Evolutionary conservation across 805 yeast species (phyloP).

Genomic region (Suhomyces pyralidae): DNA sequence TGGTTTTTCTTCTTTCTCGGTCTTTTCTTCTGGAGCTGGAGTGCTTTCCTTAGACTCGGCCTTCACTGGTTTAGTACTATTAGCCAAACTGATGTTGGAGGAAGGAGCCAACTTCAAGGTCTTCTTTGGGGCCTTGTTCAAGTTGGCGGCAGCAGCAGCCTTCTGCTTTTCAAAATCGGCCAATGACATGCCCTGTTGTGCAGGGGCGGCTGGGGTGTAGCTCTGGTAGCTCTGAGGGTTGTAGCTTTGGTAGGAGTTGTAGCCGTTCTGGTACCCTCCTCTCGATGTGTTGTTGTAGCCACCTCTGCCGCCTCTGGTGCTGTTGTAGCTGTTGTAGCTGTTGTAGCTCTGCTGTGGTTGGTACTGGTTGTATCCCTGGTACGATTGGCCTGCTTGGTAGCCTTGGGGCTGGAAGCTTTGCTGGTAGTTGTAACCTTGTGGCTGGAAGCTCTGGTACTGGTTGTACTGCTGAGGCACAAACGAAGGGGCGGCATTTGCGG

Average conservation of each 20-base stretch:
- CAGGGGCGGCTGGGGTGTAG: constrained; percentile 17
- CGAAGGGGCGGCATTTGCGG: constrained; percentile 32
- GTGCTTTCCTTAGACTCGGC: constrained; percentile 19
- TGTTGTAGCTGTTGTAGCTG: constrained; percentile 16
- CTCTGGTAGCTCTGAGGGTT: constrained; percentile 17
- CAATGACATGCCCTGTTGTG: constrained; percentile 57
- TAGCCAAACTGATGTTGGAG: constrained; percentile 59
- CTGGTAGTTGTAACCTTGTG: constrained; percentile 19
- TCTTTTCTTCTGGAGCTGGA: constrained; percentile 11
- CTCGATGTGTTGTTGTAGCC: constrained; percentile 14
- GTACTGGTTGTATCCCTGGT: constrained; percentile 11
- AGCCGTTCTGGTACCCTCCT: constrained; percentile 19
- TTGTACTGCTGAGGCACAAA: constrained; percentile 45
- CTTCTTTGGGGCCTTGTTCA: constrained; percentile 57
- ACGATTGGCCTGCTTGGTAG: constrained; percentile 10
- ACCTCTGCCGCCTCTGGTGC: constrained; percentile 23
- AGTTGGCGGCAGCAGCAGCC: constrained; percentile 37
- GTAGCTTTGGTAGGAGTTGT: constrained; percentile 12
- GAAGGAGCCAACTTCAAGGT: constrained; percentile 65
- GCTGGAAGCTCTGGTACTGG: constrained; percentile 8
- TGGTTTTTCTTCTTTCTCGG: neutral
- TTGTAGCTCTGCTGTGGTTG: constrained; percentile 21
- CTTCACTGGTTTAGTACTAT: constrained; percentile 20
- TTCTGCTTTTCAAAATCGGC: constrained; percentile 80
- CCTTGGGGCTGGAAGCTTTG: constrained; percentile 7